phyloP scores from a whole-genome alignment of 2,329 filamentous ascomycete genomes.

The Tolypocladium guangdongense region DNA sequence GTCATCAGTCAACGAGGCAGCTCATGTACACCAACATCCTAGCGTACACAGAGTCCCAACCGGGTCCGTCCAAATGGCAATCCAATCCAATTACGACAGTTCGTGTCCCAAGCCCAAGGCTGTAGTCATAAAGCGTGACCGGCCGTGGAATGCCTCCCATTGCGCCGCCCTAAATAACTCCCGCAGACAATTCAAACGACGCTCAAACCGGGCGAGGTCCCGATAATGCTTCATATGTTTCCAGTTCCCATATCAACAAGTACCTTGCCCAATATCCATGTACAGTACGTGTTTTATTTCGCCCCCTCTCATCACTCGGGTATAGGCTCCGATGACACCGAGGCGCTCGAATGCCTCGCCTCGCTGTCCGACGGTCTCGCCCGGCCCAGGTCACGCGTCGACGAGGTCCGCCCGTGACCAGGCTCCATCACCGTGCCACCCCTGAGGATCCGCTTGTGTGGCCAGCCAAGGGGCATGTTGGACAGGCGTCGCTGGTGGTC shows the following conservation, averaged over 20 bases:
- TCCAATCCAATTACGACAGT: background rate
- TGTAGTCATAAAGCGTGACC: background rate
- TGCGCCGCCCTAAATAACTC: background rate
- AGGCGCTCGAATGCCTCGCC: background rate
- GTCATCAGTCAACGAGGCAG: background rate
- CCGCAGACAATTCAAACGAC: background rate
- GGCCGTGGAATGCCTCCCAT: background rate
- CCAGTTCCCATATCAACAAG: background rate
- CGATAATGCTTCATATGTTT: background rate
- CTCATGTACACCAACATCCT: background rate
- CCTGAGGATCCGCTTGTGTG: slow-evolving; percentile 19
- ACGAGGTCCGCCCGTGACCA: background rate
- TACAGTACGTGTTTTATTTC: background rate
- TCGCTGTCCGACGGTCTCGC: background rate
- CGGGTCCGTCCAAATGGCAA: background rate
- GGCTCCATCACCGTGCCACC: slow-evolving; percentile 7
- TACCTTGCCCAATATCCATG: background rate
- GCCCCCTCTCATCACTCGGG: background rate
- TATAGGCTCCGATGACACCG: background rate
- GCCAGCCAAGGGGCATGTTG: slow-evolving; percentile 27
- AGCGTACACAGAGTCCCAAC: background rate
- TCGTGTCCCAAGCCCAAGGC: background rate
- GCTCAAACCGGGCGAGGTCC: background rate
- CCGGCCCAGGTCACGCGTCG: background rate
- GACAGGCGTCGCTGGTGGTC: slow-evolving; percentile 15